Conservation (phyloP, 1,284 basidiomycete species). For the Malassezia caprae region DNA sequence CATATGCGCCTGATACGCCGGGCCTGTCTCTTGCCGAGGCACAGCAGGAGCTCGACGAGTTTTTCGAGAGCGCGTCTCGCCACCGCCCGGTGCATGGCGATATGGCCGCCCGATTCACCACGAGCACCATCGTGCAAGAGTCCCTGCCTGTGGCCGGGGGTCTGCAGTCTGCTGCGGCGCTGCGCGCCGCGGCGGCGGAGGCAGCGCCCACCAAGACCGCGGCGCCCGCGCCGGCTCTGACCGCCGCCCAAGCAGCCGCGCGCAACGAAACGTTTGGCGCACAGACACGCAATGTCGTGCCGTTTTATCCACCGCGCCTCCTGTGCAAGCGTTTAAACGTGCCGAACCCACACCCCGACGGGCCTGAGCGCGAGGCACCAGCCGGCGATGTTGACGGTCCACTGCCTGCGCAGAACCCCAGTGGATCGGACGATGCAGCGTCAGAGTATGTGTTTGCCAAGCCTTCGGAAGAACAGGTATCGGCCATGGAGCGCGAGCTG, state of each 20-base stretch:
- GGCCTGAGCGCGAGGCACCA: not conserved
- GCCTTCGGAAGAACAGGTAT: not conserved
- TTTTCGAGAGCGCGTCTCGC: conserved; percentile 71
- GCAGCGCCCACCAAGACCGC: not conserved
- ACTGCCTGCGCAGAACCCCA: not conserved
- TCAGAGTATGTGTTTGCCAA: conserved; percentile 6
- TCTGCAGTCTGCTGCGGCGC: not conserved
- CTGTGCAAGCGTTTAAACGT: conserved; percentile 14
- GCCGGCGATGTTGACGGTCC: not conserved
- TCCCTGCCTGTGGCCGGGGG: not conserved
- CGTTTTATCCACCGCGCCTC: conserved; percentile 10
- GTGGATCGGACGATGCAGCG: not conserved
- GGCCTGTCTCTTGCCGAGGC: conserved; percentile 49
- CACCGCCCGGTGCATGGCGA: conserved; percentile 85
- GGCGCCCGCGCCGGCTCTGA: not conserved
- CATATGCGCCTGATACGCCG: not conserved
- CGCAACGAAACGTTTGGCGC: conserved; percentile 7
- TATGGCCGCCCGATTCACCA: conserved; percentile 82
- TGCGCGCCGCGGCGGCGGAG: not conserved
- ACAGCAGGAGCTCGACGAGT: conserved; percentile 72
- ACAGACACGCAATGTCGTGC: conserved; percentile 2
- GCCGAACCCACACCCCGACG: conserved; percentile 2
- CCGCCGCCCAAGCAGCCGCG: conserved; percentile 8
- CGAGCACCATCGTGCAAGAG: conserved; percentile 2
- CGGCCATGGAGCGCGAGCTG: not conserved